Conservation (phyloP, 225 moss, liverwort and hornwort species). For the Pleurozium schreberi region DNA sequence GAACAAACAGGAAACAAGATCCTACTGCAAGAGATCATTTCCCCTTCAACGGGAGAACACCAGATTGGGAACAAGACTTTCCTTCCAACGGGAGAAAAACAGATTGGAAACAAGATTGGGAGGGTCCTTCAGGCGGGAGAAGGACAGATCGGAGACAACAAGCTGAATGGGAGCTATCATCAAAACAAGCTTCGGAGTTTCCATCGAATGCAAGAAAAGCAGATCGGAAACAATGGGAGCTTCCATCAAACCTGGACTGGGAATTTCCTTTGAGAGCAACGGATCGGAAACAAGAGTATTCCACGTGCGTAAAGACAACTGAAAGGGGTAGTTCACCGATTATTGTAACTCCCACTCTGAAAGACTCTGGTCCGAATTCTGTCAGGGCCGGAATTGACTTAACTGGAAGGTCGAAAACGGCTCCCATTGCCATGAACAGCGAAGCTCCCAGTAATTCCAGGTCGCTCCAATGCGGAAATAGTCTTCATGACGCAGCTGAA, state of each 20-base stretch:
- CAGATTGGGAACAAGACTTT: not conserved
- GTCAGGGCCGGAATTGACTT: not conserved
- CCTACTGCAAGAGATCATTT: not conserved
- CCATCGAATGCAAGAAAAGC: not conserved
- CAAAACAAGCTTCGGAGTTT: not conserved
- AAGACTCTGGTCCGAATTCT: not conserved
- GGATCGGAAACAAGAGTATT: not conserved
- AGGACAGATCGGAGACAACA: not conserved
- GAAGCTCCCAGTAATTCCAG: not conserved
- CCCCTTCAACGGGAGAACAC: not conserved
- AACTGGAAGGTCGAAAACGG: not conserved
- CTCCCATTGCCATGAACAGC: not conserved
- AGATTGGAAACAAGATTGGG: not conserved
- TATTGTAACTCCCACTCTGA: not conserved
- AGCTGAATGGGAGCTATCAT: not conserved
- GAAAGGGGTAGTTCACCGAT: constrained; percentile 18
- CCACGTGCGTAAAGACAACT: constrained; percentile 14
- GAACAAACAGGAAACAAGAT: constrained; percentile 4
- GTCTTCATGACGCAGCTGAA: not conserved
- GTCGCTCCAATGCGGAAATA: not conserved
- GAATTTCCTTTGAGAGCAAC: not conserved
- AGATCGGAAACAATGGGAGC: not conserved
- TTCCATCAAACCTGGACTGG: not conserved
- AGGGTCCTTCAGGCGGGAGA: not conserved
- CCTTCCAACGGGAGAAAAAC: not conserved